Percentiles rank a stretch among this genome's conserved stretches.
phyloP scores from a whole-genome alignment of 352 stramenopile species.

The Phytophthora constricta region DNA sequence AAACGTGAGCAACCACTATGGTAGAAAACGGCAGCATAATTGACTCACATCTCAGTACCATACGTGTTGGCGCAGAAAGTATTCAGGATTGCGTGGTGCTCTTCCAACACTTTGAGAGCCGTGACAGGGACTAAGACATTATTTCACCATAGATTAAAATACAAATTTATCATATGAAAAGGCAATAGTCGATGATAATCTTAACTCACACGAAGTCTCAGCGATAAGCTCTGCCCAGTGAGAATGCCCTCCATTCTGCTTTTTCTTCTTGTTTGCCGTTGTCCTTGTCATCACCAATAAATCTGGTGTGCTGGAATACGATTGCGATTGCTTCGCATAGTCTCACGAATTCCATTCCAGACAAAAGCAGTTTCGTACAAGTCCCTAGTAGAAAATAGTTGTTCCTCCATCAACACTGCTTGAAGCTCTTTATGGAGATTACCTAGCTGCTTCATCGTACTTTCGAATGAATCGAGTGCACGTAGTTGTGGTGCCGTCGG shows the following conservation, averaged over 20 bases:
- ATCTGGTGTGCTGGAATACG: neutral
- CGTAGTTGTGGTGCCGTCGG: conserved; percentile 18
- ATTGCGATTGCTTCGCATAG: neutral
- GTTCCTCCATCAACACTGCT: neutral
- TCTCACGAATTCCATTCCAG: neutral
- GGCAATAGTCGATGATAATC: too few relatives aligned
- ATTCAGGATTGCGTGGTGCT: conserved; percentile 51
- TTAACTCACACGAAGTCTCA: conserved; percentile 43
- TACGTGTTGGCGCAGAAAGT: conserved; percentile 46
- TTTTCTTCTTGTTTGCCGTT: conserved; percentile 41
- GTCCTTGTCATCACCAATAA: conserved; percentile 30
- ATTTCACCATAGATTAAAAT: neutral
- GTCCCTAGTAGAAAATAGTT: conserved; percentile 22
- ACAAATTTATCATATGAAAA: neutral
- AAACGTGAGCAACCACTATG: neutral
- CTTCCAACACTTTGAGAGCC: conserved; percentile 46
- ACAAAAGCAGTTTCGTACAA: conserved; percentile 25
- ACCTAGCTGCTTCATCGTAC: neutral
- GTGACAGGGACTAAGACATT: conserved; percentile 40
- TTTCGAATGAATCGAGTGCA: conserved; percentile 33
- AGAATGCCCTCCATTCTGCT: conserved; percentile 18
- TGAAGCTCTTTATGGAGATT: conserved; percentile 6
- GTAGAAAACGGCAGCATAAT: neutral
- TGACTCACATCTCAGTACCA: conserved; percentile 23
- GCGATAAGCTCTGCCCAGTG: conserved; percentile 43